phyloP scores from a whole-genome alignment of 2,329 filamentous ascomycete species.

The Neophaeococcomyces mojaviensis region DNA sequence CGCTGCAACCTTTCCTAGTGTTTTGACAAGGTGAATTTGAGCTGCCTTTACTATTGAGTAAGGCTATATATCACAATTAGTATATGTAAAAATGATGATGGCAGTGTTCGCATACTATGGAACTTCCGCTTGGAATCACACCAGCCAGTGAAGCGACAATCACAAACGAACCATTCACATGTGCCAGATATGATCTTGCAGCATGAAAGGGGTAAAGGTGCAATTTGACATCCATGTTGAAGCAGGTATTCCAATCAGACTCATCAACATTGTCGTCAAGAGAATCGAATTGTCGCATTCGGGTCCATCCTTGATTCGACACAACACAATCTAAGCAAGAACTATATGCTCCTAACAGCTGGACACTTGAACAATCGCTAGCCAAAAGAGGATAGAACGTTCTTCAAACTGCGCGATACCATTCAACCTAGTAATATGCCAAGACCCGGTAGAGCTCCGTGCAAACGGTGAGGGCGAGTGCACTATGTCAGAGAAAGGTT shows the following conservation, averaged over 20 bases:
- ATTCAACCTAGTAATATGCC: too few species aligned
- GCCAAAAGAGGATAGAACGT: too few species aligned
- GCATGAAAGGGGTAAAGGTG: conserved; percentile 54
- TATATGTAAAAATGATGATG: neutral
- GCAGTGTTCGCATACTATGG: conserved; percentile 28
- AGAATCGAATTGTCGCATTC: conserved; percentile 25
- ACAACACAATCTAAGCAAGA: conserved; percentile 42
- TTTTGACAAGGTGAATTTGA: conserved; percentile 60
- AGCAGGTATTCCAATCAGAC: conserved; percentile 52
- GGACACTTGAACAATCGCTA: too few species aligned
- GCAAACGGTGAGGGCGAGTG: too few species aligned
- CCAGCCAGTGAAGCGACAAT: conserved; percentile 58
- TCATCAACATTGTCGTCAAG: conserved; percentile 29
- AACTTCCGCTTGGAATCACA: conserved; percentile 55
- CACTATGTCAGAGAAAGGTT: too few species aligned
- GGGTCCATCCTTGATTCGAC: conserved; percentile 31
- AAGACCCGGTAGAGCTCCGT: too few species aligned
- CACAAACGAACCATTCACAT: conserved; percentile 48
- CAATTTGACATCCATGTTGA: conserved; percentile 55
- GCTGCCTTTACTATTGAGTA: conserved; percentile 73
- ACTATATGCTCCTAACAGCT: too few species aligned
- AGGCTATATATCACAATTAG: conserved; percentile 30
- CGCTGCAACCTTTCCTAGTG: conserved; percentile 54
- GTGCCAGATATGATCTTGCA: conserved; percentile 45
- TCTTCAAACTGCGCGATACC: too few species aligned